Base-by-base conservation (phyloP, 1,284 basidiomycete species). In the Sanguinoderma infundibulare region DNA sequence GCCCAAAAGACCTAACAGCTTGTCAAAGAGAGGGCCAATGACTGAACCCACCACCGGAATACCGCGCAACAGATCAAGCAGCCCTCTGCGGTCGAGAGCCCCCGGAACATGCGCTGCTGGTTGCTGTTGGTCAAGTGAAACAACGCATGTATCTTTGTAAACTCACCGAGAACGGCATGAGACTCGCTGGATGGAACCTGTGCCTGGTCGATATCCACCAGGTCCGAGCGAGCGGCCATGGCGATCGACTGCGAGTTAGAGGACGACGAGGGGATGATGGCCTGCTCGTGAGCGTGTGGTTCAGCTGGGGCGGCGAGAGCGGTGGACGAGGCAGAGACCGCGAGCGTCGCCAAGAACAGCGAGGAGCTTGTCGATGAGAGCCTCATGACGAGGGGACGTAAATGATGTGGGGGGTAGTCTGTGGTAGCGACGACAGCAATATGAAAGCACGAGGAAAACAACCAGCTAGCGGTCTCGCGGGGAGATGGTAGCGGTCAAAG, bases 271-370 rank as follows among this genome's bases (percentile, higher is more conserved):
- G 51, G 52, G 32, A 63, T 35, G 26, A 44, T 55, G 56, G 52
- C 40, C 26, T 57, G 24, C 14, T 59, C 53, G 17, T 44, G 44
- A 40, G 57, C 59, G 22, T 49, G 38, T 39, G 50, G 35, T 34
- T 66, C 67, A 42, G 70, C 61, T 20, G 73, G 73, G 28, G 71
- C 71, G 10, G 67, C 69, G 38, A 73, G 53, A 12, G 59, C 24
- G 14, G 67, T 53, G 12, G 70, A 56, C 24, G 68, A 69, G 22
- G 74, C 61, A n/a, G 73, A 73, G 28, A 72, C 63, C n/a, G 73
- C 77, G 26, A 80, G 66, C 17, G 72, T 68, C n/a, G 75, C 75
- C 54, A 79, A 60, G 61, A 79, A 62, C 59, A 74, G 62, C 35
- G 76, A 72, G 9, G 79, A 74, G 63, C 73, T 69, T 63, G 74